A percentile compares a stretch with the other conserved stretches of the same genome.
These are phyloP conservation scores for Chaetomium fimeti DNA, from an alignment of 495 filamentous ascomycete species.

Conservation along the genomic window DNA sequence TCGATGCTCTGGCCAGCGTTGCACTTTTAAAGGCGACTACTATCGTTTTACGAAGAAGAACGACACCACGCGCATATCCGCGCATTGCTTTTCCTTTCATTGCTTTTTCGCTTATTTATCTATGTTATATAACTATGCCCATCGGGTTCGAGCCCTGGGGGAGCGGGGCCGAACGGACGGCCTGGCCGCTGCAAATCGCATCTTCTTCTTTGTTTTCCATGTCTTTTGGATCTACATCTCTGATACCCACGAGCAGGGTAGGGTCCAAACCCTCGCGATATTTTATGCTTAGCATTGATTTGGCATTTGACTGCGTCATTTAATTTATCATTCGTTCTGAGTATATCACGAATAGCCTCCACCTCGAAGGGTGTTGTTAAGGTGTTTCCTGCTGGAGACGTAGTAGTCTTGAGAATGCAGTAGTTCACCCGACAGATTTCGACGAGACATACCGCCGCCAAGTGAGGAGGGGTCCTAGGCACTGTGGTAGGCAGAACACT, in stretches of 20 bases:
- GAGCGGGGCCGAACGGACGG: background rate
- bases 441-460: too few species aligned
- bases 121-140: background rate
- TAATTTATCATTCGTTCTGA: background rate
- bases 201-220: conserved; percentile 3
- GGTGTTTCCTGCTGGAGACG: too few species aligned
- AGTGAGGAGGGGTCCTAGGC: too few species aligned
- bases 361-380: too few species aligned
- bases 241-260: conserved; percentile 15
- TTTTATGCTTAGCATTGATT: background rate
- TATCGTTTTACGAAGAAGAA: background rate
- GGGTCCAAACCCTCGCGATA: conserved; percentile 1
- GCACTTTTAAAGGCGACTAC: conserved; percentile 28
- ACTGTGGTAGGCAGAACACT: too few species aligned
- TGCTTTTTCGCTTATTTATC: background rate
- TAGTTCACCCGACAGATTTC: too few species aligned
- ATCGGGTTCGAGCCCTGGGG: background rate
- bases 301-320: background rate
- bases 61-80: conserved; percentile 11
- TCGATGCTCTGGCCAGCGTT: conserved; percentile 40
- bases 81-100: conserved; percentile 2
- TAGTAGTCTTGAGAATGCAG: too few species aligned
- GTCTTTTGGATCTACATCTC: background rate
- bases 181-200: background rate
- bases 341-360: too few species aligned